Base-by-base conservation (phyloP, 2,329 filamentous ascomycete species). In the Ceratocystis ficicola region DNA sequence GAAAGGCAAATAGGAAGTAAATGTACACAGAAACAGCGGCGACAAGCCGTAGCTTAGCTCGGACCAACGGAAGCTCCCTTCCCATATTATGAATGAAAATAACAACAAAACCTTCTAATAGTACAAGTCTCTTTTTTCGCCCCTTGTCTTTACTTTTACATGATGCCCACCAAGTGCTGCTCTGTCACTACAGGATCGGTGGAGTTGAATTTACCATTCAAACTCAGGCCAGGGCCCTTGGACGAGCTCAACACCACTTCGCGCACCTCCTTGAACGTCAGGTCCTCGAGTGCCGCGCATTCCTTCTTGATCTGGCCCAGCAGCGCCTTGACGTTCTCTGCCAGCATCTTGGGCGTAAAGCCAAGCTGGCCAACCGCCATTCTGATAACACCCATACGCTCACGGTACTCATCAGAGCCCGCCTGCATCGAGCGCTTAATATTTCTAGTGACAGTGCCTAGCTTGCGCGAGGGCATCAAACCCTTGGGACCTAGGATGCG, bases 331-430 rank as follows among this genome's bases (percentile, higher is more conserved):
- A 99, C 82, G 74, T 99, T 99, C 69, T 84, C 84, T 73, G 87
- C 84, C 77, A 99, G 77, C 81, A 94, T 85, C 71, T 94, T 86
- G 2, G 94, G 91, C 5, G 90, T 89, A 77, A 95, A 95, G 1
- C 84, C 88, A 73, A 99, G 76, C 77, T 96, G 91, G 4, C 93
- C 94, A 68, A 99, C 83, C n/a, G 91, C 87, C 80, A 97, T 83
- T 68, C 92, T 82, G 65, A 99, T 84, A 36, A 94, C 89, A 17
- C 91, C 94, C 70, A 86, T 76, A 70, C 87, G 83, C 78, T 99
- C 94, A 73, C 90, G 85, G 77, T 96, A 99, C 70, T 92, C 86
- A 64, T 86, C 89, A 65, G 86, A 90, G 68, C 93, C 91, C 15
- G 90, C 85, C 71, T 83, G 84, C 72, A 99, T 88, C 44, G 86